These are phyloP conservation scores for Hymenoscyphus albidus DNA, from an alignment of 2,329 filamentous ascomycete species.

Conservation along the genomic window DNA sequence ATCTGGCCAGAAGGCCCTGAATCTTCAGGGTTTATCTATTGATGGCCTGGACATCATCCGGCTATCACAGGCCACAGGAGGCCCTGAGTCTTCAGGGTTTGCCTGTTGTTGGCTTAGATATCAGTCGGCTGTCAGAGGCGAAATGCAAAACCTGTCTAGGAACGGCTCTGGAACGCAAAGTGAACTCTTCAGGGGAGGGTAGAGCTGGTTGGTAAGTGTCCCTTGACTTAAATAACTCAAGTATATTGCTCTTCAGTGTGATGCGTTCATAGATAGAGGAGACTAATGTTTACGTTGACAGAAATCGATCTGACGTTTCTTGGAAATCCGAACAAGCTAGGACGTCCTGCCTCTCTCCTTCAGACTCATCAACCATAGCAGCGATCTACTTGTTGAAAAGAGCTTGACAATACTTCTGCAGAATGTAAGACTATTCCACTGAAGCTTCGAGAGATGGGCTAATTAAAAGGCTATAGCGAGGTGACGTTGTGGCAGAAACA, in stretches of 20 bases:
- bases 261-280: neutral
- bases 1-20: too few relatives aligned
- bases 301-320: constrained; percentile 90
- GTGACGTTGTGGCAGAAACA: too few relatives aligned
- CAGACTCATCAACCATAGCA: constrained; percentile 93
- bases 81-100: too few relatives aligned
- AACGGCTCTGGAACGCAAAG: too few relatives aligned
- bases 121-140: too few relatives aligned
- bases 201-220: constrained; percentile 68
- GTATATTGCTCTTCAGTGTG: neutral
- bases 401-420: constrained; percentile 92
- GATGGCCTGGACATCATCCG: too few relatives aligned
- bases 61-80: too few relatives aligned
- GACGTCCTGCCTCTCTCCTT: constrained; percentile 96
- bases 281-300: constrained; percentile 38
- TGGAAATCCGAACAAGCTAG: constrained; percentile 94
- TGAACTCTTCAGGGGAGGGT: constrained; percentile 51
- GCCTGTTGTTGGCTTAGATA: too few relatives aligned
- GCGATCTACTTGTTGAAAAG: constrained; percentile 91
- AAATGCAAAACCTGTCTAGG: too few relatives aligned
- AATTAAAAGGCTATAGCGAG: too few relatives aligned
- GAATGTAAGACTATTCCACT: constrained; percentile 55
- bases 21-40: too few relatives aligned
- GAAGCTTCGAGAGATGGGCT: too few relatives aligned
- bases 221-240: constrained; percentile 4